These are phyloP conservation scores for Scolecobasidium constrictum DNA, from an alignment of 2,329 filamentous ascomycete genomes.

Conservation along the genomic window DNA sequence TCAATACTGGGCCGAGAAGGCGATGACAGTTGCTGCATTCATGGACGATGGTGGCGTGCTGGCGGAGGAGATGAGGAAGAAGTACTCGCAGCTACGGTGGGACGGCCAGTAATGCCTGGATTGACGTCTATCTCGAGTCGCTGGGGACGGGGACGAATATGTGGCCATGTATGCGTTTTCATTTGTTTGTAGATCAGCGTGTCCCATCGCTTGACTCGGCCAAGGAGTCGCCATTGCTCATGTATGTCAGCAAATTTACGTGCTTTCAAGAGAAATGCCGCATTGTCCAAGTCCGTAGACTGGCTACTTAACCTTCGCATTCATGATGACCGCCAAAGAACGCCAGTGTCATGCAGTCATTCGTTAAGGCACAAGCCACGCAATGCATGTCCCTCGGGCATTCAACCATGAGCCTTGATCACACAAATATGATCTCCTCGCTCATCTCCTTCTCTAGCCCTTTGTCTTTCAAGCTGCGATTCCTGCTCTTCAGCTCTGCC, in stretches of 20 bases:
- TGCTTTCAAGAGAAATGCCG: no score
- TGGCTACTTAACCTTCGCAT: not conserved
- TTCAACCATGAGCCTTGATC: not conserved
- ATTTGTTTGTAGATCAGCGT: no score
- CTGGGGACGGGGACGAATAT: no score
- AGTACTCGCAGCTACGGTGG: slow-evolving; percentile 42
- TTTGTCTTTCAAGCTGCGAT: not conserved
- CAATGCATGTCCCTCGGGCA: not conserved
- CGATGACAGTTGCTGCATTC: slow-evolving; percentile 50
- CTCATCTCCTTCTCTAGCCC: not conserved
- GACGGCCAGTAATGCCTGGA: slow-evolving; percentile 2
- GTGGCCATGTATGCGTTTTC: no score
- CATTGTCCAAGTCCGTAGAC: not conserved
- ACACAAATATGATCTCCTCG: not conserved
- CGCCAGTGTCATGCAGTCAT: not conserved
- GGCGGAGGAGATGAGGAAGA: slow-evolving; percentile 30
- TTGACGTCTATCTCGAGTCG: no score
- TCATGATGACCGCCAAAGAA: not conserved
- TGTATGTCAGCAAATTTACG: no score
- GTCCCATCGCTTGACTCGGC: no score
- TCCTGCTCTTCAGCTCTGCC: not conserved
- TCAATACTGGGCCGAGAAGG: slow-evolving; percentile 51
- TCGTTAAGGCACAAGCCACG: not conserved
- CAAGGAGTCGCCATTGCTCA: no score
- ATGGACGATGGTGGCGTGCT: slow-evolving; percentile 38